These are phyloP conservation scores for Gracilaria gracilis DNA, from an alignment of 23 red algal genomes.

Conservation along the genomic window DNA sequence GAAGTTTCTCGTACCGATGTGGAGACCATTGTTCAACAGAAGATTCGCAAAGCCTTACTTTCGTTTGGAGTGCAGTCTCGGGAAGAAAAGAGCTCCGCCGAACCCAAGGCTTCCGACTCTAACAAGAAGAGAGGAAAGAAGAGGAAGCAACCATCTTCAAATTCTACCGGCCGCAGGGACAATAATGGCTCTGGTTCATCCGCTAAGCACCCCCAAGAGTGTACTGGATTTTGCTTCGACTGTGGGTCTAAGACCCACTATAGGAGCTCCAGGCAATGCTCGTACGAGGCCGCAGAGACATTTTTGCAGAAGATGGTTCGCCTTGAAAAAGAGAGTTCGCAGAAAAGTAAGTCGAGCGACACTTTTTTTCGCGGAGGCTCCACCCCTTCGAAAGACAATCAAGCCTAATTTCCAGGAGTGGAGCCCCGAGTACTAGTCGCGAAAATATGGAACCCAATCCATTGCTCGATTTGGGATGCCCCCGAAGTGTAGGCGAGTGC, in stretches of 20 bases:
- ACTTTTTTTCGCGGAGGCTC: slow-evolving; percentile 61
- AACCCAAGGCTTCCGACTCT: neutral
- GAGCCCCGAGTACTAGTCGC: neutral
- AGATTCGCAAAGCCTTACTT: neutral
- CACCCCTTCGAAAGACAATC: neutral
- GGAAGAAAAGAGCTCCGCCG: no score
- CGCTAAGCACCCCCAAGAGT: neutral
- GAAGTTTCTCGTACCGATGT: neutral
- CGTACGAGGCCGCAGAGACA: neutral
- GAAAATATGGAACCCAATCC: neutral
- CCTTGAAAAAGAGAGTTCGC: neutral
- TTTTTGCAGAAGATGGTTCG: neutral
- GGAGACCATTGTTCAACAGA: neutral
- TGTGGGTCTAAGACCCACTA: neutral
- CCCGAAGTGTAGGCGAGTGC: slow-evolving; percentile 14
- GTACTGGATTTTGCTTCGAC: slow-evolving; percentile 11
- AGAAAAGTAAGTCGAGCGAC: neutral
- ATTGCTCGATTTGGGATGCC: neutral
- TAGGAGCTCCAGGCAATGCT: neutral
- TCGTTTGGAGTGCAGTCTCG: neutral
- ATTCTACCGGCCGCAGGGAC: neutral
- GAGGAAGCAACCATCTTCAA: no score
- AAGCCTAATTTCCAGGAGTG: neutral
- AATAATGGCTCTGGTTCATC: neutral
- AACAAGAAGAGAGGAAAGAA: neutral